Base-by-base conservation (phyloP, 441 rosid genomes). In the Croton laevigatus region DNA sequence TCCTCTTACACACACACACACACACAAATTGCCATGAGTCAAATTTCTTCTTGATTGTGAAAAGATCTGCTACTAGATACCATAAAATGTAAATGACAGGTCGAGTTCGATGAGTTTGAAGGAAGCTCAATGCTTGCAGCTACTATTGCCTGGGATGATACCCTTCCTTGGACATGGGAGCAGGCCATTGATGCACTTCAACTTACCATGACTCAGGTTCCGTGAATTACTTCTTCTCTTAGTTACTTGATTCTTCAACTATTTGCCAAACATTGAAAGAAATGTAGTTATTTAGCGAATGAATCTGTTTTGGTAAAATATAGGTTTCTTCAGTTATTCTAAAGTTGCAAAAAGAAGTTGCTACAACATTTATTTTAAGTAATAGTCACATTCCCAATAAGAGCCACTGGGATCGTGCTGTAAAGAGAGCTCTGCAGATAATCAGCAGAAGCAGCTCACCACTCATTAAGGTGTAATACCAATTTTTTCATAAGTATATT, bases 61-160 rank as follows among this genome's bases (percentile, higher is more conserved):
- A 76, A 69, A 70, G 37, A 75, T 53, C 60, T 71, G 62, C 66
- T 86, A 74, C 76, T 80, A 79, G 84, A 75, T 80, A 48, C 55
- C 14, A 17, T 17, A 49, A 14, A 49, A 19, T 60, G 12, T 37
- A 71, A 71, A 77, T 73, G 79, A 79, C 90, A 93, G 95, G 96
- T 94, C 73, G 98, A 94, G 86, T 90, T 91, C 71, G 91, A 88
- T 70, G 98, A 94, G 87, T 83, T 94, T 68, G 81, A 81, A 60
- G 89, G 85, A 78, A 82, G 90, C 68, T 94, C 95, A 0, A 85
- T 90, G 84, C 95, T 94, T 65, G 98, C 97, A 44, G 82, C 87
- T 23, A 90, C 94, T 8, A 40, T 91, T 74, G 97, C 95, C 54
- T 91, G 98, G 97, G 97, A 94, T 4, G n/a, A 85, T 70, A 79